Evolutionary conservation across 2,329 filamentous ascomycete genomes (phyloP).

Genomic region (Monilinia laxa): DNA sequence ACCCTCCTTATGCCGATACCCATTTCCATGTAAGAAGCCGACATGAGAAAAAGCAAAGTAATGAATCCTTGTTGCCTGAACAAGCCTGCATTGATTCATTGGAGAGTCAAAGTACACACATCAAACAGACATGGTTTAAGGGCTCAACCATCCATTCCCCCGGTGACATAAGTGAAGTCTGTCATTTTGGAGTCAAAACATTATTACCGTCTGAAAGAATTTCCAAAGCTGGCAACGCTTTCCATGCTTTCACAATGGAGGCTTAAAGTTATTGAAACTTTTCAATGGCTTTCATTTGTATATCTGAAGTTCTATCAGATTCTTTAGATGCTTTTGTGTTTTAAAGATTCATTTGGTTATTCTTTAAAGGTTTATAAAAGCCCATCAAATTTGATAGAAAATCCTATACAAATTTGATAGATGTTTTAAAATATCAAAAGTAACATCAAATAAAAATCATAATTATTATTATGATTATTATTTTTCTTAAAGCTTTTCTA

Average conservation of each 20-base stretch:
- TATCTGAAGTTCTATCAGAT: constrained; percentile 8
- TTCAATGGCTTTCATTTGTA: background rate
- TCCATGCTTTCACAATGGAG: background rate
- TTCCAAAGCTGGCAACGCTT: background rate
- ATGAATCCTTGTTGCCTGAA: background rate
- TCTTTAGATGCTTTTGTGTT: background rate
- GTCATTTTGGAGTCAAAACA: constrained; percentile 3
- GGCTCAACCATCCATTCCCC: background rate
- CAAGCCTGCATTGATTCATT: background rate
- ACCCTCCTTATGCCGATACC: background rate
- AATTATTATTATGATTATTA: background rate
- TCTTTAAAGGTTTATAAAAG: background rate
- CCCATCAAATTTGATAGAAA: background rate
- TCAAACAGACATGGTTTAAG: background rate
- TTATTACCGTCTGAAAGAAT: background rate
- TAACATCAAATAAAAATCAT: background rate
- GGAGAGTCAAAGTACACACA: background rate
- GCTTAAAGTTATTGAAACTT: background rate
- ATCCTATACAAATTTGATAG: background rate
- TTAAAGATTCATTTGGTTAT: background rate
- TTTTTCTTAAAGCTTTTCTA: background rate
- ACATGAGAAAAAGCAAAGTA: background rate
- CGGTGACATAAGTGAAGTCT: background rate
- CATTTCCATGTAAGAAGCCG: background rate
- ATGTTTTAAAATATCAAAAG: background rate